Base-by-base conservation (phyloP, 2,329 filamentous ascomycete genomes). In the Colletotrichum gloeosporioides region DNA sequence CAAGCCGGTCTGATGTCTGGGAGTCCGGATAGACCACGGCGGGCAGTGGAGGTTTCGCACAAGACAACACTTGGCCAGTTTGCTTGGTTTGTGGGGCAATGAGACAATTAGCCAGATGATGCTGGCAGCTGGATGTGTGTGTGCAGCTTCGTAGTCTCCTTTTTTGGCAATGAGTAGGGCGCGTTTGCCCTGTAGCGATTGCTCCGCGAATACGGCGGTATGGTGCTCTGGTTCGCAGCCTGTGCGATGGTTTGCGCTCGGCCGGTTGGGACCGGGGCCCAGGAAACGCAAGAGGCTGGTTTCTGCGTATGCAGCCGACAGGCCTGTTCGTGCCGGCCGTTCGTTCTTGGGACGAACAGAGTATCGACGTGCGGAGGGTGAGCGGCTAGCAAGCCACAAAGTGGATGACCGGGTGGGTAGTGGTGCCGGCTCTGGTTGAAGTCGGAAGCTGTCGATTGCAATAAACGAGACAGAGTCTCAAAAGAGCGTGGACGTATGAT, bases 191-290 rank as follows among this genome's bases (percentile, higher is more conserved):
- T 76, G 63, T 36, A 27, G 63, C 63, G 73, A 63, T 49, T 73
- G 73, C 55, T 72, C 53, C 53, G 66, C 49, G 55, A 31, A 32
- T 15, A 32, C 31, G 59, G 29, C 34, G 73, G 62, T 53, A 53
- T 53, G n/a, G 55, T 25, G 66, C 62, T 75, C 32, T 65, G 27
- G 73, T 62, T 49, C 63, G 32, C 53, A 72, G 62, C 62, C 62
- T 62, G 55, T 67, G 36, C 55, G 39, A 34, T 67, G 70, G 44
- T 53, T 63, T 70, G 66, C 75, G 71, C 71, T 70, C 53, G 61
- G 71, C 82, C 81, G 80, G 78, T 82, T 79, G 79, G 78, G 79
- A 77, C 79, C 79, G 78, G 78, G 79, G 74, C 74, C 68, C 64
- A 69, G 79, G 74, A 78, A 78, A 77, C 32, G 44, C 53, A 66